These are phyloP conservation scores for Penicillium bialowiezense DNA, from an alignment of 495 filamentous ascomycete genomes.

Conservation along the genomic window DNA sequence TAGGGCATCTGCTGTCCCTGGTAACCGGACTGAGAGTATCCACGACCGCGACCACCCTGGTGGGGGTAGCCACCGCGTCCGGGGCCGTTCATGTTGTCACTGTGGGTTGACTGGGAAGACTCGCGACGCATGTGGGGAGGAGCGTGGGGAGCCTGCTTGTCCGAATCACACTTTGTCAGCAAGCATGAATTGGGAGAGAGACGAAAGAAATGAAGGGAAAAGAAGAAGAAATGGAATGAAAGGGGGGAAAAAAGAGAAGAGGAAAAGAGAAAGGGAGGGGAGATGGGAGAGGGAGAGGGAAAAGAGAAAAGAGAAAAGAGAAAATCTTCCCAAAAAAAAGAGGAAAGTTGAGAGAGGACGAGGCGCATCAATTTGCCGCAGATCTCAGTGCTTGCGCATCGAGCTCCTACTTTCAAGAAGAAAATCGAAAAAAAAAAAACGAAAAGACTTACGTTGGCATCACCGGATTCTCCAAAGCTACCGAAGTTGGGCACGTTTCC, in stretches of 20 bases:
- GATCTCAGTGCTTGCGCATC: background rate
- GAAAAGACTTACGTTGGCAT: conserved; percentile 64
- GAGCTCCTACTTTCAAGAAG: too few relatives aligned
- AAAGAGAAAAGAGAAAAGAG: too few relatives aligned
- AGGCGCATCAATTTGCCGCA: conserved; percentile 8
- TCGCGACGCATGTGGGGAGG: conserved; percentile 76
- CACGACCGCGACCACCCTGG: conserved; percentile 66
- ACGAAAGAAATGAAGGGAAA: background rate
- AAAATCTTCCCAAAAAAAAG: background rate
- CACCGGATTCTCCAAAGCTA: conserved; percentile 64
- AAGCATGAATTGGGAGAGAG: background rate
- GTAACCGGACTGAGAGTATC: conserved; percentile 57
- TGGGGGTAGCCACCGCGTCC: conserved; percentile 53
- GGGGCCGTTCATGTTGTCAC: conserved; percentile 58
- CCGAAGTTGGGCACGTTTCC: conserved; percentile 72
- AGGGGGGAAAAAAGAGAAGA: too few relatives aligned
- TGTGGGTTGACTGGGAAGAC: conserved; percentile 76
- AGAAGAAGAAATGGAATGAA: too few relatives aligned
- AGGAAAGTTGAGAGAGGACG: conserved; percentile 11
- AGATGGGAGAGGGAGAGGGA: too few relatives aligned
- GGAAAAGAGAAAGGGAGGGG: too few relatives aligned
- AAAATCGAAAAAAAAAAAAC: conserved; percentile 13
- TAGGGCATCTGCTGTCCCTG: conserved; percentile 60
- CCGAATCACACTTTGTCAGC: conserved; percentile 53
- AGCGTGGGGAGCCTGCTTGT: conserved; percentile 58